Conservation (phyloP, 768 basidiomycete species). For the Holtermanniella nyarrowii region DNA sequence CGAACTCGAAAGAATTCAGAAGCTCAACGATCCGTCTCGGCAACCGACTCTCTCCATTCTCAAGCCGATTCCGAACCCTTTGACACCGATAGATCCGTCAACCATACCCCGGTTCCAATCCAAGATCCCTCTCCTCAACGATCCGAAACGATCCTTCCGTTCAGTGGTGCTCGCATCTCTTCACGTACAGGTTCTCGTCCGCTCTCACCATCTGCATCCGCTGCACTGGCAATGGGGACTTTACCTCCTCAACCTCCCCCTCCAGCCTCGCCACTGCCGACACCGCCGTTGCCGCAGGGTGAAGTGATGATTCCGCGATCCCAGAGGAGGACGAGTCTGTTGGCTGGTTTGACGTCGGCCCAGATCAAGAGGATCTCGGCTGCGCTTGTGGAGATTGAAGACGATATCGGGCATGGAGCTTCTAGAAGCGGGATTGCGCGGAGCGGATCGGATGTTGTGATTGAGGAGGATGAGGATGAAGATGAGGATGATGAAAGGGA, state of each 20-base stretch:
- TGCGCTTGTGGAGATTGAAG: slow-evolving; percentile 26
- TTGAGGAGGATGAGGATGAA: slow-evolving; percentile 11
- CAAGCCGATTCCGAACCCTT: too few relatives aligned
- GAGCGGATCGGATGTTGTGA: neutral
- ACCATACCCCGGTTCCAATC: too few relatives aligned
- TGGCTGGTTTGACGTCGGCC: slow-evolving; percentile 23
- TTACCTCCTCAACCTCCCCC: slow-evolving; percentile 1
- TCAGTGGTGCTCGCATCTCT: neutral
- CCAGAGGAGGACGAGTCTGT: slow-evolving; percentile 12
- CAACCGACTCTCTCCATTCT: neutral
- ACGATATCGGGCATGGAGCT: slow-evolving; percentile 1
- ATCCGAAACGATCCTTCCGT: neutral
- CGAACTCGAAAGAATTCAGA: neutral
- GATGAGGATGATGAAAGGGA: slow-evolving; percentile 18
- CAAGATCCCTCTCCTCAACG: too few relatives aligned
- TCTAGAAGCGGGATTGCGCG: neutral
- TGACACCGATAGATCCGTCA: too few relatives aligned
- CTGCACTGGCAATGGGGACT: neutral
- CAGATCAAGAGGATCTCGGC: slow-evolving; percentile 30
- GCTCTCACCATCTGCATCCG: slow-evolving; percentile 2
- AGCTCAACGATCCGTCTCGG: neutral
- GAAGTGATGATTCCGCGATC: neutral
- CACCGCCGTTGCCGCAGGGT: slow-evolving; percentile 1
- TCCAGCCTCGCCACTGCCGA: neutral
- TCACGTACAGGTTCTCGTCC: neutral